phyloP scores from a whole-genome alignment of 352 stramenopile species.

The Phytopythium chamaehyphon region DNA sequence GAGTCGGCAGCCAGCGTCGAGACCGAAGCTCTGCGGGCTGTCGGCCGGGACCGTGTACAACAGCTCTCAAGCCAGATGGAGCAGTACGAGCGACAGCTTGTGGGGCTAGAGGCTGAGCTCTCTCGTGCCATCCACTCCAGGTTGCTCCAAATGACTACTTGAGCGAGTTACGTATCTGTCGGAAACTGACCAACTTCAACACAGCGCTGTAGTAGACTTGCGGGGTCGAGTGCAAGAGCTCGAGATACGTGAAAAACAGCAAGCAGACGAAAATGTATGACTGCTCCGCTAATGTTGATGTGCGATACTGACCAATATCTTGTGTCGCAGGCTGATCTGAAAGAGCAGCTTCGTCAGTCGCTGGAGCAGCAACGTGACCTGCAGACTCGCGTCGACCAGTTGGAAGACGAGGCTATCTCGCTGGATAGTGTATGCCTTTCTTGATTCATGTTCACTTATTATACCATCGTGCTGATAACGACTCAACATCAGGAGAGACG shows the following conservation, averaged over 20 bases:
- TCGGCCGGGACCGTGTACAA: constrained; percentile 34
- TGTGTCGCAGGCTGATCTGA: not conserved
- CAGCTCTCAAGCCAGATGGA: constrained; percentile 37
- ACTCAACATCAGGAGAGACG: constrained; percentile 15
- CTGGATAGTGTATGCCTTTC: constrained; percentile 1
- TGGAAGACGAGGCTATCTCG: not conserved
- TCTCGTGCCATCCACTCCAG: constrained; percentile 43
- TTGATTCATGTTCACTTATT: no score
- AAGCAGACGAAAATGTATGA: not conserved
- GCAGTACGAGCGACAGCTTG: constrained; percentile 47
- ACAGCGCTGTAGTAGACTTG: not conserved
- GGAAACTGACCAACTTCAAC: not conserved
- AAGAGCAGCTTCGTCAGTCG: not conserved
- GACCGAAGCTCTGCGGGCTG: constrained; percentile 34
- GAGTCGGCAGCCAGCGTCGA: constrained; percentile 10
- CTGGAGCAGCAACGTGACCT: not conserved
- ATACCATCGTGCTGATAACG: no score
- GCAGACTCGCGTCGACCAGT: not conserved
- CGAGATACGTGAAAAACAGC: constrained; percentile 2
- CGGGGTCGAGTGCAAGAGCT: constrained; percentile 4
- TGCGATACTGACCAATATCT: not conserved
- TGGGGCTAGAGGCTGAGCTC: constrained; percentile 42
- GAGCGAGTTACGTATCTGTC: no score
- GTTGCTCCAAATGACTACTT: not conserved
- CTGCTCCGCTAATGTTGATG: not conserved